Evolutionary conservation across 768 basidiomycete species (phyloP).

Genomic region (Lactarius hatsudake): DNA sequence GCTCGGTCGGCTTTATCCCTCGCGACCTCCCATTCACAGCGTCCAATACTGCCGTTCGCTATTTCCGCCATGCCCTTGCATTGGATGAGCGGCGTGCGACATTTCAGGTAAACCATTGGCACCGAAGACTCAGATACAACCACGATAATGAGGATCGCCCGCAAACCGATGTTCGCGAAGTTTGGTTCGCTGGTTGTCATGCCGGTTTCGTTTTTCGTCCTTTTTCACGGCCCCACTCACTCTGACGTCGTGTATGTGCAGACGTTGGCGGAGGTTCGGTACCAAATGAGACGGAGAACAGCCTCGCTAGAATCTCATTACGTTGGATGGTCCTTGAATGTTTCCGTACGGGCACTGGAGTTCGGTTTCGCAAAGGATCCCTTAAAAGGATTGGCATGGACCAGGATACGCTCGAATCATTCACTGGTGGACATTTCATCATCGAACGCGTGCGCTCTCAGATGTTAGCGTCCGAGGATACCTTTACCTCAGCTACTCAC

Average conservation of each 20-base stretch:
- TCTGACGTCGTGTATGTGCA: slow-evolving; percentile 30
- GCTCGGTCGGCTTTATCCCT: slow-evolving; percentile 63
- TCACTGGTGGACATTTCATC: not conserved
- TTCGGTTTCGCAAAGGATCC: slow-evolving; percentile 38
- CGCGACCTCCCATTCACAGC: slow-evolving; percentile 63
- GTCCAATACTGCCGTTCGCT: slow-evolving; percentile 55
- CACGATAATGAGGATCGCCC: slow-evolving; percentile 36
- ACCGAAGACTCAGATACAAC: slow-evolving; percentile 36
- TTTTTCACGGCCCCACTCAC: not conserved
- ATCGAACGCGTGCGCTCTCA: not conserved
- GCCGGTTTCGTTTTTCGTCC: slow-evolving; percentile 45
- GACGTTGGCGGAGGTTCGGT: slow-evolving; percentile 80
- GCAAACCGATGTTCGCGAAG: slow-evolving; percentile 64
- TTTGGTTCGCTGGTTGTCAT: slow-evolving; percentile 79
- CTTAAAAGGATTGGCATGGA: slow-evolving; percentile 34
- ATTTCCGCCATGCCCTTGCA: slow-evolving; percentile 69
- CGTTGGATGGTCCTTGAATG: slow-evolving; percentile 55
- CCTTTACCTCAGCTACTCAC: not conserved
- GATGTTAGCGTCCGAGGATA: not conserved
- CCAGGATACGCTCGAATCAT: slow-evolving; percentile 32
- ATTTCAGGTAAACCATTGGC: slow-evolving; percentile 40
- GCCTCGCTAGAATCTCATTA: slow-evolving; percentile 66
- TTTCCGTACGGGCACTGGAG: slow-evolving; percentile 46
- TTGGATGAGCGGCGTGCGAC: slow-evolving; percentile 67
- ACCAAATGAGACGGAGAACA: slow-evolving; percentile 51